Percentiles rank a stretch among this genome's conserved stretches.
Evolutionary conservation across 2,329 filamentous ascomycete species (phyloP).

Genomic region (Beauveria bassiana): DNA sequence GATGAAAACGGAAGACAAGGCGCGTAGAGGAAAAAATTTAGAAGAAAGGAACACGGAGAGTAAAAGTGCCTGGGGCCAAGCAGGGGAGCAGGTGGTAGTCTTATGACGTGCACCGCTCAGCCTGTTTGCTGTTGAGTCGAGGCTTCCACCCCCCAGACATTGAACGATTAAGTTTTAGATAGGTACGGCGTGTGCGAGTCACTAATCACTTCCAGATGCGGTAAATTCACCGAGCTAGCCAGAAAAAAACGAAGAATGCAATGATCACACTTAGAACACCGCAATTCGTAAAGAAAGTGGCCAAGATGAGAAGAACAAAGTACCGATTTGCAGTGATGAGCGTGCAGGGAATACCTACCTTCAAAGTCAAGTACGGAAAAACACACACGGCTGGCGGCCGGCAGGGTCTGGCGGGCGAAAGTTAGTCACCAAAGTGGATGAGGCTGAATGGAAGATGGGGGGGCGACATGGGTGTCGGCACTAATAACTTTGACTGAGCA

Average conservation of each 20-base stretch:
- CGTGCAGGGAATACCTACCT: conserved; percentile 2
- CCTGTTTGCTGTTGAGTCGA: not conserved
- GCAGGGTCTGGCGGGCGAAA: conserved; percentile 5
- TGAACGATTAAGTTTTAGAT: not conserved
- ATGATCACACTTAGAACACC: not conserved
- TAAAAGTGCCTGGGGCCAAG: not conserved
- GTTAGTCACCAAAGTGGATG: conserved; percentile 10
- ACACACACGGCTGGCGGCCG: conserved; percentile 9
- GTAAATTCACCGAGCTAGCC: not conserved
- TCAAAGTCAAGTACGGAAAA: not conserved
- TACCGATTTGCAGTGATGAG: not conserved
- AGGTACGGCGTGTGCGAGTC: too few species aligned
- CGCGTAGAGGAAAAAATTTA: not conserved
- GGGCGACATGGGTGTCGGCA: not conserved
- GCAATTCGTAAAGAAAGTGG: not conserved
- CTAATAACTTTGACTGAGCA: not conserved
- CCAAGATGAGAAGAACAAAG: not conserved
- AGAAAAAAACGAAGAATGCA: not conserved
- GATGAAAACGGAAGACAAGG: not conserved
- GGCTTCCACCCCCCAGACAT: not conserved
- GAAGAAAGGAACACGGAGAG: not conserved
- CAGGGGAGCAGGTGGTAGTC: not conserved
- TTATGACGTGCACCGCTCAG: conserved; percentile 10
- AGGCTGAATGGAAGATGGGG: not conserved
- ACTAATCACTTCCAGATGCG: not conserved